phyloP scores from a whole-genome alignment of 495 filamentous ascomycete species.

The Umbilicaria muhlenbergii region DNA sequence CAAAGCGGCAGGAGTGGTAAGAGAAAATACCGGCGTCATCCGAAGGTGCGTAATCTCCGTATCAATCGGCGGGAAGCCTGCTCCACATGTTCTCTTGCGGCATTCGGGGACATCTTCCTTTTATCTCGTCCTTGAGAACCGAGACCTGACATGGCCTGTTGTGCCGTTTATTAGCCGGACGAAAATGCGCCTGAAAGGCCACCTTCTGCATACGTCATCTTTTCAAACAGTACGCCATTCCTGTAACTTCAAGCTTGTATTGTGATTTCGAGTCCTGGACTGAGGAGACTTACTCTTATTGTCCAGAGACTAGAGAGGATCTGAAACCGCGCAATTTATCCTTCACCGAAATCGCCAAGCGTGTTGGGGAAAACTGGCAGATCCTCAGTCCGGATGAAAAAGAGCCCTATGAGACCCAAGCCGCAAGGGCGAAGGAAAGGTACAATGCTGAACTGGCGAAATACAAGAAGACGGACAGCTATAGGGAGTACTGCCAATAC shows the following conservation, averaged over 20 bases:
- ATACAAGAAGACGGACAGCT: constrained; percentile 57
- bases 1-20: constrained; percentile 27
- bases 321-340: constrained; percentile 56
- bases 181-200: constrained; percentile 64
- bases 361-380: constrained; percentile 70
- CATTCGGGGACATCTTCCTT: neutral
- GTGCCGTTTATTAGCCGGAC: constrained; percentile 34
- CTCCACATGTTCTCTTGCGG: too few relatives aligned
- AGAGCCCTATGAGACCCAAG: constrained; percentile 54
- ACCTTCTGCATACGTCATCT: constrained; percentile 69
- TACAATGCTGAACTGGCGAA: constrained; percentile 48
- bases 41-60: constrained; percentile 38
- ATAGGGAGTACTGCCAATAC: constrained; percentile 46
- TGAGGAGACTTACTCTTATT: neutral
- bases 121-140: neutral
- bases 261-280: neutral
- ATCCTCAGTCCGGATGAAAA: constrained; percentile 44
- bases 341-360: constrained; percentile 70
- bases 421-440: constrained; percentile 51
- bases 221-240: constrained; percentile 54
- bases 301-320: constrained; percentile 52
- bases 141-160: constrained; percentile 3
- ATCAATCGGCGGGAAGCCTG: neutral
- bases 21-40: constrained; percentile 64
- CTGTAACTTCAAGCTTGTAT: neutral